Conservation (phyloP, 2,329 filamentous ascomycete species). For the Chrysoporthe cubensis region DNA sequence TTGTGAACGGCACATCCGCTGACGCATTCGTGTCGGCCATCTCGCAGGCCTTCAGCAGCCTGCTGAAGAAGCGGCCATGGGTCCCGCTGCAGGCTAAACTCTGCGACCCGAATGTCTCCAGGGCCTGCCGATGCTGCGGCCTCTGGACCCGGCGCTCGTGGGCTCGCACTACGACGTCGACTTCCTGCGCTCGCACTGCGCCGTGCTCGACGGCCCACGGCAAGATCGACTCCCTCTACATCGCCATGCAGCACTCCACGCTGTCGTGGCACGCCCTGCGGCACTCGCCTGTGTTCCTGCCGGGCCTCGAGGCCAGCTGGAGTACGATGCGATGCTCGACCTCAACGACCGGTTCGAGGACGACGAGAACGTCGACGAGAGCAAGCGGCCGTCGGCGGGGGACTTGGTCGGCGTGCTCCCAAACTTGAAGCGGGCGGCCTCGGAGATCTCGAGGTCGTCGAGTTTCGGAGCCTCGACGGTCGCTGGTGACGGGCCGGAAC, state of each 20-base stretch:
- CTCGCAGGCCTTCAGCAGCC: slow-evolving; percentile 50
- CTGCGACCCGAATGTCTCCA: slow-evolving; percentile 57
- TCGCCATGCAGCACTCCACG: slow-evolving; percentile 57
- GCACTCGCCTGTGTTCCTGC: slow-evolving; percentile 51
- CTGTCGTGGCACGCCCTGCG: slow-evolving; percentile 61
- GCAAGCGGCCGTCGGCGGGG: slow-evolving; percentile 49
- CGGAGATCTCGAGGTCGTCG: slow-evolving; percentile 55
- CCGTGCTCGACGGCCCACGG: slow-evolving; percentile 58
- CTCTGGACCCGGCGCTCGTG: slow-evolving; percentile 50
- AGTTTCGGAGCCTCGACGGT: slow-evolving; percentile 47
- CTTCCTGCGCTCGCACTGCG: slow-evolving; percentile 58
- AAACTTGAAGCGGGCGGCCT: slow-evolving; percentile 55
- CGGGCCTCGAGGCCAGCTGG: slow-evolving; percentile 60
- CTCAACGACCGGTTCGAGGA: slow-evolving; percentile 42
- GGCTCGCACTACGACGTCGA: slow-evolving; percentile 50
- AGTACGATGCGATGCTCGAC: slow-evolving; percentile 55
- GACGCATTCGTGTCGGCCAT: slow-evolving; percentile 55
- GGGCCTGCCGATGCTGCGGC: slow-evolving; percentile 63
- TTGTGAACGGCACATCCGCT: slow-evolving; percentile 53
- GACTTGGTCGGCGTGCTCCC: slow-evolving; percentile 47
- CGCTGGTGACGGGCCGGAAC: slow-evolving; percentile 35
- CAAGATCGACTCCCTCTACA: slow-evolving; percentile 63
- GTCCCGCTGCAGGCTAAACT: slow-evolving; percentile 62
- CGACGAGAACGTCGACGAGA: slow-evolving; percentile 40
- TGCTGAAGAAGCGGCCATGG: slow-evolving; percentile 57